A percentile compares a stretch with the other conserved stretches of the same genome.
These are phyloP conservation scores for Silene coronaria DNA, from an alignment of 179 eudicot genomes.

Conservation along the genomic window DNA sequence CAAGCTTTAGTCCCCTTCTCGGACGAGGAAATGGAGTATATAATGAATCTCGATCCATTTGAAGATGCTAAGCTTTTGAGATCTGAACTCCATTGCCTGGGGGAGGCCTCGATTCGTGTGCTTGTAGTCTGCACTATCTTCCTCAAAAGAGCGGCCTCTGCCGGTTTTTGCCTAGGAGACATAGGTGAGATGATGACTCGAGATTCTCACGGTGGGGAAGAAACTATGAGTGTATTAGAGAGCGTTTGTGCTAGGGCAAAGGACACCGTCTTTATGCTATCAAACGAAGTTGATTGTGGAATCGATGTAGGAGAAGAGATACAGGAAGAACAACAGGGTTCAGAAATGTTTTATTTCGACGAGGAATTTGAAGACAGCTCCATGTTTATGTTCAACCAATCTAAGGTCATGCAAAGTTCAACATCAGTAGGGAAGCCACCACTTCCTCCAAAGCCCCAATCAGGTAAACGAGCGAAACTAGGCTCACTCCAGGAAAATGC, in stretches of 20 bases:
- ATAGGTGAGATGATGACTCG: conserved; percentile 95
- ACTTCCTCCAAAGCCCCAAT: conserved; percentile 31
- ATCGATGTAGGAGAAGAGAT: conserved; percentile 11
- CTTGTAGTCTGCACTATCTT: conserved; percentile 76
- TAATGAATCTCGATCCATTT: conserved; percentile 56
- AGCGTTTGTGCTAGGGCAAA: conserved; percentile 51
- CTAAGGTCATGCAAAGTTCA: conserved; percentile 23
- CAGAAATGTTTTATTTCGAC: conserved; percentile 34
- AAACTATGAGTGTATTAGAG: conserved; percentile 61
- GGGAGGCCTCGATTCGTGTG: conserved; percentile 68
- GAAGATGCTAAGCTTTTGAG: conserved; percentile 69
- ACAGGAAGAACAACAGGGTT: conserved; percentile 25
- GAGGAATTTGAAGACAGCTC: conserved; percentile 31
- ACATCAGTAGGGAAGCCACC: conserved; percentile 31
- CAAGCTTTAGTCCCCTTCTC: conserved; percentile 87
- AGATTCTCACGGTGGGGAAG: conserved; percentile 57
- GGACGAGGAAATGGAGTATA: conserved; percentile 63
- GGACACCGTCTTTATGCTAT: conserved; percentile 21
- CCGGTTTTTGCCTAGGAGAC: conserved; percentile 74
- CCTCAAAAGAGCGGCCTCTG: conserved; percentile 51
- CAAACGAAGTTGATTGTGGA: conserved; percentile 8
- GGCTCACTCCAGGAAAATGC: background rate
- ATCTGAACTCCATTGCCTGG: conserved; percentile 52
- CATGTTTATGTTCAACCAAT: conserved; percentile 8
- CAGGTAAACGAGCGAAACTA: background rate